These are phyloP conservation scores for Balansia obtecta DNA, from an alignment of 2,329 filamentous ascomycete genomes.

Conservation along the genomic window DNA sequence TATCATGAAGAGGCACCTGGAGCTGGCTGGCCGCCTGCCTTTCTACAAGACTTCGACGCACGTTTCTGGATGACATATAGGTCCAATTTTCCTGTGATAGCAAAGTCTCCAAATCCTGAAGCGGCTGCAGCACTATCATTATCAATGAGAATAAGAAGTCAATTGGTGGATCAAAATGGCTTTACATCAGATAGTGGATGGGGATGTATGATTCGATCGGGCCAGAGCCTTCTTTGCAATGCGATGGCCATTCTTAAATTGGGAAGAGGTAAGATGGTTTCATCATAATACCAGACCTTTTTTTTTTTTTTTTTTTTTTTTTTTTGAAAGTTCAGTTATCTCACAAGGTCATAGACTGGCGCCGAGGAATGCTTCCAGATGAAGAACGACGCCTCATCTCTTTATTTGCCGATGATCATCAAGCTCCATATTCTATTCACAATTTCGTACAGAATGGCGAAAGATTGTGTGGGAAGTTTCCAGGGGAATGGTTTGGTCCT, in stretches of 20 bases:
- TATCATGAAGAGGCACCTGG: slow-evolving; percentile 34
- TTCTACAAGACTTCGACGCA: slow-evolving; percentile 87
- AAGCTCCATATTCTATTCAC: slow-evolving; percentile 87
- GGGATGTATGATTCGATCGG: slow-evolving; percentile 98
- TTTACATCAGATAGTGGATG: slow-evolving; percentile 93
- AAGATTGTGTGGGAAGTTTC: slow-evolving; percentile 78
- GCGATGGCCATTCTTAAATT: slow-evolving; percentile 59
- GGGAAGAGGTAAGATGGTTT: slow-evolving; percentile 54
- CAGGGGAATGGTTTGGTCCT: slow-evolving; percentile 98
- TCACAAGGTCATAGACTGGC: slow-evolving; percentile 49
- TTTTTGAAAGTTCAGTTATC: background rate
- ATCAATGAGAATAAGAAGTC: slow-evolving; percentile 69
- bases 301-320: no score
- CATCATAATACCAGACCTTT: no score
- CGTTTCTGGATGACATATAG: slow-evolving; percentile 95
- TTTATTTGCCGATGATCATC: slow-evolving; percentile 76
- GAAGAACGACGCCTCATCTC: slow-evolving; percentile 63
- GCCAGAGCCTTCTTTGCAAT: slow-evolving; percentile 87
- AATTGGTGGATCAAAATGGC: slow-evolving; percentile 63
- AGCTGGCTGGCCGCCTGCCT: slow-evolving; percentile 72
- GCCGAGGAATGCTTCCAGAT: slow-evolving; percentile 41
- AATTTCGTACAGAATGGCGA: slow-evolving; percentile 86
- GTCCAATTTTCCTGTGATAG: slow-evolving; percentile 72
- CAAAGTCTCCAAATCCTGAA: slow-evolving; percentile 63
- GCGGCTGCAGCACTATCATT: slow-evolving; percentile 64